Base-by-base conservation (phyloP, 768 basidiomycete genomes). In the Suillus paluster region DNA sequence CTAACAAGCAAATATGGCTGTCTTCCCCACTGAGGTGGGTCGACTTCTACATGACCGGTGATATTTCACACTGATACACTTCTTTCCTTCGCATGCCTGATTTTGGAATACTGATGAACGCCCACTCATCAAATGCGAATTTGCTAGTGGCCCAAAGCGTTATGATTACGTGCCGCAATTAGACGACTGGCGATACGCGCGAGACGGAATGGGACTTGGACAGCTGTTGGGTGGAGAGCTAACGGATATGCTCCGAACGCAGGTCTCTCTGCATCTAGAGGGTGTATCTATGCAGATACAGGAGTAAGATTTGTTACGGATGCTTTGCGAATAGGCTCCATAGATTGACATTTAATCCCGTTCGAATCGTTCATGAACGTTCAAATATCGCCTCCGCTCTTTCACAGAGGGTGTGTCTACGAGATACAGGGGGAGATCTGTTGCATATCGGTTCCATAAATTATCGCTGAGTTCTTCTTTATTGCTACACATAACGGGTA, bases 1-100 rank as follows among this genome's bases (percentile, higher is more conserved):
- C 95, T 7, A 97, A 97, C 73, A 94, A 94, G 78, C 95, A 97
- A 72, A 97, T 97, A 67, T 97, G 95, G 95, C 81, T 97, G 21
- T 95, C 94, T 5, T 94, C 92, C 10, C 95, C 95, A 0, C 73
- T 86, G 66, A 94, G 92, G 95, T 94, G 65, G 42, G 79, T 71
- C 38, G 45, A 19, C 49, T 61, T 57, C 44, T 17, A 6, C 17
- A 10, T 25, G 17, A 38, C 23, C 15, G 53, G 23, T 38, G 7
- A 49, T 38, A 56, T 65, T 54, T 64, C 52, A 41, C 46, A 50
- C 62, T 38, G 25, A 25, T 36, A 15, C n/a, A 53, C 33, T 52
- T 49, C 21, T 50, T 34, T 48, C 12, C 41, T 21, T 34, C 27
- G 44, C 25, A 34, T 50, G 7, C n/a, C 44, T 7, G 42, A 15